phyloP scores from a whole-genome alignment of 495 filamentous ascomycete genomes.

The Xylaria longipes region DNA sequence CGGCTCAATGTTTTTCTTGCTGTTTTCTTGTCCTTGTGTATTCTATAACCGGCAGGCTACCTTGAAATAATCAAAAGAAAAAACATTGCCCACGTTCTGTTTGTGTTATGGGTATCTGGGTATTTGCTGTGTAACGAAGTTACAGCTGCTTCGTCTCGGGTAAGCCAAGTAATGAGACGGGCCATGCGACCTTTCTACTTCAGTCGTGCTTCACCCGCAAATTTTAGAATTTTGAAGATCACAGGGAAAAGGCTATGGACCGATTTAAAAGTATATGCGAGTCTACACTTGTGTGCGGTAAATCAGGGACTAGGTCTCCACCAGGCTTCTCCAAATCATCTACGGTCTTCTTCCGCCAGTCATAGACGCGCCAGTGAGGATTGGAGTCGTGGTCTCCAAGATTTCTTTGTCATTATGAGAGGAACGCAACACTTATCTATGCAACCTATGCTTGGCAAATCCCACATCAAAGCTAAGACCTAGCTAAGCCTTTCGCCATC shows the following conservation, averaged over 20 bases:
- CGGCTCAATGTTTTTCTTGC: background rate
- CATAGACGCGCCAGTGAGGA: background rate
- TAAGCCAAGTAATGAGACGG: background rate
- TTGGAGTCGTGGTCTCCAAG: background rate
- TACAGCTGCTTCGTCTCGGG: background rate
- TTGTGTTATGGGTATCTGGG: background rate
- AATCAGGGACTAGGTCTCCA: background rate
- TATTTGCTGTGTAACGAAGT: background rate
- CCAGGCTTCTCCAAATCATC: slow-evolving; percentile 7
- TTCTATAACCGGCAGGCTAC: background rate
- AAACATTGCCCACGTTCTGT: background rate
- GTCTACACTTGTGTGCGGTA: background rate
- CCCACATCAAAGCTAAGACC: background rate
- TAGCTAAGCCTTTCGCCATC: slow-evolving; percentile 3
- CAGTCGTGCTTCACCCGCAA: no score
- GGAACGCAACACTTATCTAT: background rate
- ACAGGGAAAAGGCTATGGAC: background rate
- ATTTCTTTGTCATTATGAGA: background rate
- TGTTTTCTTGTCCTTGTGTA: background rate
- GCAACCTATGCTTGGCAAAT: background rate
- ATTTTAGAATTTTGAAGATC: background rate
- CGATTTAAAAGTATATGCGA: background rate
- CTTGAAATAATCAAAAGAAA: background rate
- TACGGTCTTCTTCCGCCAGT: slow-evolving; percentile 10
- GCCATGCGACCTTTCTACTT: background rate